Percentiles rank a stretch among this genome's conserved stretches.
Evolutionary conservation across 768 basidiomycete genomes (phyloP).

Genomic region (Termitomyces titanicus): DNA sequence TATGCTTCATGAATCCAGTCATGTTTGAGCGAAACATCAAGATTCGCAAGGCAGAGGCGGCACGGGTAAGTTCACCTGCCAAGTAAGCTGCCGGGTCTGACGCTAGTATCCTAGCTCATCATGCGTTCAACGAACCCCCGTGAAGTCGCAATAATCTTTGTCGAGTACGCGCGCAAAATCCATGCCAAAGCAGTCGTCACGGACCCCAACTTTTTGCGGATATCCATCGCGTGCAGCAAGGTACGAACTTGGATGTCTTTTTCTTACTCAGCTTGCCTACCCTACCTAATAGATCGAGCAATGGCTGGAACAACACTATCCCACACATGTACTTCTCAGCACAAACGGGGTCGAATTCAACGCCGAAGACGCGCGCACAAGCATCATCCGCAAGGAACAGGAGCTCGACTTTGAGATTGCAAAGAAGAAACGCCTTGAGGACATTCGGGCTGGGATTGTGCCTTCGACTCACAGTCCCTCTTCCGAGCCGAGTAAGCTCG

Average conservation of each 20-base stretch:
- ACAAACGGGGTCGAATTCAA: constrained; percentile 32
- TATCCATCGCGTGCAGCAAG: constrained; percentile 83
- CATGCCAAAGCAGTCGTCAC: constrained; percentile 74
- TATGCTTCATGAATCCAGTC: constrained; percentile 90
- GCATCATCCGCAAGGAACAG: constrained; percentile 43
- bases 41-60: constrained; percentile 90
- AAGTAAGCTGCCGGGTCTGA: background rate
- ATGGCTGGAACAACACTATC: constrained; percentile 93
- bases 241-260: constrained; percentile 34
- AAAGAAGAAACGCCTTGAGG: constrained; percentile 26
- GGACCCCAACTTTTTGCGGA: constrained; percentile 83
- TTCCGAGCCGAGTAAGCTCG: constrained; percentile 14
- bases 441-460: constrained; percentile 17
- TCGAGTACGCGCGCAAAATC: constrained; percentile 75
- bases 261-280: constrained; percentile 8
- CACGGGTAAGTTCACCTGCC: constrained; percentile 46
- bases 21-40: constrained; percentile 91
- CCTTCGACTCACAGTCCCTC: background rate
- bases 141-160: constrained; percentile 88
- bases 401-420: constrained; percentile 34
- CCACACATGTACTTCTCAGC: constrained; percentile 70
- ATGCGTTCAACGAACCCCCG: constrained; percentile 89
- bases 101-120: constrained; percentile 58
- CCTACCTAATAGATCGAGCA: constrained; percentile 66
- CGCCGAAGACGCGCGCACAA: constrained; percentile 52